Percentiles rank a stretch among this genome's conserved stretches.
These are phyloP conservation scores for Kwoniella bestiolae DNA, from an alignment of 768 basidiomycete genomes.

Conservation along the genomic window DNA sequence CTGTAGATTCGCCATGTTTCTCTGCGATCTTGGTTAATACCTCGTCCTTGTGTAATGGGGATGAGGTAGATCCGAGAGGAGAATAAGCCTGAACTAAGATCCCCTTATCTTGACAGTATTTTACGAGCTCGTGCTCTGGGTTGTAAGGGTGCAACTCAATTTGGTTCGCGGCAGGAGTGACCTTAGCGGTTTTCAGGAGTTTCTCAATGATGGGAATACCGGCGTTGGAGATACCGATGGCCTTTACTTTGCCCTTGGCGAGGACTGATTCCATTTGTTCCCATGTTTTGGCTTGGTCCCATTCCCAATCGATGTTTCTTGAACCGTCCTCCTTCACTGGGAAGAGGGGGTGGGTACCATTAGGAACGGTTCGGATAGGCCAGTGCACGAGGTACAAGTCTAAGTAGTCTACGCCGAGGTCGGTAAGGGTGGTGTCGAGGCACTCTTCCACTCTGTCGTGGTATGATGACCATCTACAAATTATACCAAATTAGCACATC, in stretches of 20 bases:
- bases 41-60: slow-evolving; percentile 48
- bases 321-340: slow-evolving; percentile 22
- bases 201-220: slow-evolving; percentile 67
- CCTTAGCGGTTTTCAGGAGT: slow-evolving; percentile 68
- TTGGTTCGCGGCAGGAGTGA: slow-evolving; percentile 70
- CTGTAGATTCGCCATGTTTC: slow-evolving; percentile 47
- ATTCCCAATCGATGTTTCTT: slow-evolving; percentile 29
- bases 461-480: slow-evolving; percentile 58
- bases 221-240: slow-evolving; percentile 73
- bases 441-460: slow-evolving; percentile 67
- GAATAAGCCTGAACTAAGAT: slow-evolving; percentile 71
- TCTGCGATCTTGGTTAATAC: slow-evolving; percentile 46
- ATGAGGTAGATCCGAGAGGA: slow-evolving; percentile 60
- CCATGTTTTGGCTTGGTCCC: slow-evolving; percentile 23
- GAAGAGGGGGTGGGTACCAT: slow-evolving; percentile 9
- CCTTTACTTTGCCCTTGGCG: slow-evolving; percentile 57
- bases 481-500: not conserved
- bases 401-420: slow-evolving; percentile 74
- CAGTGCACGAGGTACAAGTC: slow-evolving; percentile 68
- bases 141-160: slow-evolving; percentile 73
- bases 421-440: slow-evolving; percentile 70
- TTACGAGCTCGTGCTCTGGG: slow-evolving; percentile 65
- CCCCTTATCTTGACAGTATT: slow-evolving; percentile 64
- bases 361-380: slow-evolving; percentile 14
- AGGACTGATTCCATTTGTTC: slow-evolving; percentile 67